Evolutionary conservation across 108 stramenopile species (phyloP), one percentile per base, ranked within the genome.

Genomic region (Schizochytrium sp.): DNA sequence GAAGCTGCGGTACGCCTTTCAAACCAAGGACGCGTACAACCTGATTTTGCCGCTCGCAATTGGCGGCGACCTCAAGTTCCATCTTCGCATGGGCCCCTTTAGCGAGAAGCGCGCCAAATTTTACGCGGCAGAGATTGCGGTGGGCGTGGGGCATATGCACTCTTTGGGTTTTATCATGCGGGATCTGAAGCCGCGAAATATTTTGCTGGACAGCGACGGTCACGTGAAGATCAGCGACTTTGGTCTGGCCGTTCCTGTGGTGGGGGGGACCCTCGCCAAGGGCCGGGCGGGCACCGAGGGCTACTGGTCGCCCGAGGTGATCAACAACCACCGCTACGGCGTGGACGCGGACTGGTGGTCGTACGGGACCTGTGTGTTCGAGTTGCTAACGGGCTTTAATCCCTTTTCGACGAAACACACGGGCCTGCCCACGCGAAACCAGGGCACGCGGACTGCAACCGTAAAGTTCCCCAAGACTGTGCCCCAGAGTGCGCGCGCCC

Each of bases 151-250:
- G 44, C 92, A 93, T 58, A 88, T 94, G 14, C 94, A 93, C 58
- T 87, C 90, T 47, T 53, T 91, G 71, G 92, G 92, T 34, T 59
- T 94, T n/a, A 91, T 93, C 90, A 92, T 93, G 72, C 57, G 93
- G 5, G 93, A 94, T 45, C 57, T 94, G 59, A 93, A 94, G 55
- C 94, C 94, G 19, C 58, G 92, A 16, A 94, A 94, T 72, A 92
- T 94, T 14, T 91, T 94, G 55, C 58, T 94, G 53, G 59, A 72
- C 59, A 44, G 41, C 60, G 91, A 92, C 88, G 94, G 94, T 6
- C 91, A 93, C 90, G 88, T 92, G 16, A 92, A 93, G 60, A 88
- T 94, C 14, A 92, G 69, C 4, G 94, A 93, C 87, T 91, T 94
- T 60, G 94, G 94, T 4, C 57, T 83, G 14, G 89, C 87, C 28